Conservation (phyloP, 2,329 filamentous ascomycete genomes). For the Cladobotryum protrusum region DNA sequence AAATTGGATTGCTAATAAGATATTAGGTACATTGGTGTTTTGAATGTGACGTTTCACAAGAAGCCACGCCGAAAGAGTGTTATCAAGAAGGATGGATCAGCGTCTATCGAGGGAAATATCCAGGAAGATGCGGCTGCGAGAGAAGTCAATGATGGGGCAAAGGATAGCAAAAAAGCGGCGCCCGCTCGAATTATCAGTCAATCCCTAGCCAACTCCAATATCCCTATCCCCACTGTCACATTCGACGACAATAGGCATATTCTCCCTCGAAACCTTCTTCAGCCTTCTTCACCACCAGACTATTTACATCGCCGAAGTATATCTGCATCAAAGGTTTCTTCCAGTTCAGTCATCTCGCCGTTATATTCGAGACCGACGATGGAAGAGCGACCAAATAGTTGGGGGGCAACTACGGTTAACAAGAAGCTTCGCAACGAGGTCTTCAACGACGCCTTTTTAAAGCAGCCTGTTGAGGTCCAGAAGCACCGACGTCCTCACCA, state of each 20-base stretch:
- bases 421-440: conserved; percentile 83
- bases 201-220: conserved; percentile 60
- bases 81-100: conserved; percentile 43
- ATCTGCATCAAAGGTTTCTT: conserved; percentile 23
- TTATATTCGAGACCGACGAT: conserved; percentile 32
- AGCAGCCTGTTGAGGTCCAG: conserved; percentile 74
- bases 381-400: conserved; percentile 58
- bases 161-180: conserved; percentile 15
- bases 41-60: conserved; percentile 94
- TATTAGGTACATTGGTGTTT: conserved; percentile 83
- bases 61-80: conserved; percentile 60
- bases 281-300: conserved; percentile 42
- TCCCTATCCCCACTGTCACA: conserved; percentile 79
- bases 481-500: conserved; percentile 67
- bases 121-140: conserved; percentile 21
- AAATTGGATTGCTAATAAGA: background rate
- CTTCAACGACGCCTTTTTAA: conserved; percentile 84
- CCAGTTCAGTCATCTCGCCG: conserved; percentile 7
- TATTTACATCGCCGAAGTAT: conserved; percentile 28
- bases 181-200: conserved; percentile 55
- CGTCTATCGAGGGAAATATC: conserved; percentile 29
- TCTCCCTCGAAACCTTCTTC: conserved; percentile 76
- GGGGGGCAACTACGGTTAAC: conserved; percentile 91
- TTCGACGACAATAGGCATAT: conserved; percentile 94
- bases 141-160: conserved; percentile 11